phyloP scores from a whole-genome alignment of 768 basidiomycete species.

The Russula sp. region DNA sequence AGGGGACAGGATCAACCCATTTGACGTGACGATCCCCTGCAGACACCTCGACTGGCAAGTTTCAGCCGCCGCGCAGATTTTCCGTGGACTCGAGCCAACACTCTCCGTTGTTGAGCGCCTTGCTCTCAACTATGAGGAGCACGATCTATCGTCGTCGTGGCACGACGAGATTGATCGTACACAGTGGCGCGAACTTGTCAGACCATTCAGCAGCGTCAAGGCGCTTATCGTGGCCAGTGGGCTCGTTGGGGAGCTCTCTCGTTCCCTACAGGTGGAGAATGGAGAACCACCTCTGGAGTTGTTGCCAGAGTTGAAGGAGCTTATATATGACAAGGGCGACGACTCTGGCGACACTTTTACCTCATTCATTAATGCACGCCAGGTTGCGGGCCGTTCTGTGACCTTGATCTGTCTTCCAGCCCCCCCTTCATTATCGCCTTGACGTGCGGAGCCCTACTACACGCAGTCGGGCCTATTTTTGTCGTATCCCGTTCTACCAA shows the following conservation, averaged over 20 bases:
- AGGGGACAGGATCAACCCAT: not conserved
- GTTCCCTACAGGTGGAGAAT: not conserved
- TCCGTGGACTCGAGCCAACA: not conserved
- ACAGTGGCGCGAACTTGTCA: not conserved
- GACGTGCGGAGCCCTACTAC: no score
- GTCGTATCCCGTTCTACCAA: no score
- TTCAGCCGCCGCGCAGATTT: not conserved
- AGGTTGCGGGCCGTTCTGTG: not conserved
- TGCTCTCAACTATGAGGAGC: not conserved
- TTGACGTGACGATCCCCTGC: not conserved
- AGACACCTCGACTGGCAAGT: not conserved
- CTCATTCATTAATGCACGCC: no score
- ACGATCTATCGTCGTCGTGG: not conserved
- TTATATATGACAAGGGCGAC: not conserved
- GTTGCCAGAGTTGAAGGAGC: not conserved
- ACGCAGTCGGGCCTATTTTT: no score
- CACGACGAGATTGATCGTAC: not conserved
- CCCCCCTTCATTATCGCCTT: no score
- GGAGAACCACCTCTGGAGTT: no score
- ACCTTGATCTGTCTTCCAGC: not conserved
- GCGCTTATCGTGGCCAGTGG: not conserved
- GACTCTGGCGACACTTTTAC: no score
- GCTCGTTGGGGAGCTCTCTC: not conserved
- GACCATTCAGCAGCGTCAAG: not conserved
- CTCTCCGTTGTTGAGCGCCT: not conserved